These are phyloP conservation scores for Leishmania major DNA, from an alignment of 208 protist species.

Conservation along the genomic window DNA sequence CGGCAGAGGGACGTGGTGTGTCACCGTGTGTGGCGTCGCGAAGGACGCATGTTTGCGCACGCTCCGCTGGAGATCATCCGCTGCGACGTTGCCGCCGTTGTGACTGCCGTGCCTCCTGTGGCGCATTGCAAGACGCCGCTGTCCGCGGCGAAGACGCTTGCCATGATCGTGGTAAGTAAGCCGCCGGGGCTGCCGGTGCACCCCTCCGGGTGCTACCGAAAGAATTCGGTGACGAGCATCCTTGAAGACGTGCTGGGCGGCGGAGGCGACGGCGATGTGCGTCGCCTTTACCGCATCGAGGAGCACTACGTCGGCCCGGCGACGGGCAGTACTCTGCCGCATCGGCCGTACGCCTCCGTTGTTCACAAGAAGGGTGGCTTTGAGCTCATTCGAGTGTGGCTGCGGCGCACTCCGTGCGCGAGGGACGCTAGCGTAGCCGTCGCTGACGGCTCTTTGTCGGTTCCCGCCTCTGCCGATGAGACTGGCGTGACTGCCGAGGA, in stretches of 20 bases:
- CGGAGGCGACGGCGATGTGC: constrained; percentile 7
- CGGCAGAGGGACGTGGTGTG: constrained; percentile 78
- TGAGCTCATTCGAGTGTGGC: constrained; percentile 72
- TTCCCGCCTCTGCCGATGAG: not conserved
- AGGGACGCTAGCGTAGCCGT: not conserved
- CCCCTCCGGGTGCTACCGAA: constrained; percentile 90
- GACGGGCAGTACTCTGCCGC: constrained; percentile 1
- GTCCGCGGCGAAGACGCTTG: constrained; percentile 40
- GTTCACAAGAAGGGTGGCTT: constrained; percentile 50
- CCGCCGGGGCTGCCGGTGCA: constrained; percentile 85
- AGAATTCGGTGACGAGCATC: constrained; percentile 92
- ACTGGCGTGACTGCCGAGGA: constrained; percentile 36
- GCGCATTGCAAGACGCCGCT: not conserved
- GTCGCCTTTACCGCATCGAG: constrained; percentile 8
- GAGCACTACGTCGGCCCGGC: constrained; percentile 13
- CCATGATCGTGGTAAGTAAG: constrained; percentile 73
- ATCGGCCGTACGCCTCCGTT: constrained; percentile 41
- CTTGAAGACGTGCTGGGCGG: constrained; percentile 87
- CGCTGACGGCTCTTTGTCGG: not conserved
- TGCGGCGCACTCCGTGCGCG: constrained; percentile 7
- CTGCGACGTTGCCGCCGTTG: constrained; percentile 32
- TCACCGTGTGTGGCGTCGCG: constrained; percentile 93
- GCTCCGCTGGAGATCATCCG: constrained; percentile 59
- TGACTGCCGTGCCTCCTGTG: not conserved
- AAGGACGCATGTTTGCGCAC: constrained; percentile 86